These are phyloP conservation scores for Suhomyces wounanorum DNA, from an alignment of 1,139 yeast species.

Conservation along the genomic window DNA sequence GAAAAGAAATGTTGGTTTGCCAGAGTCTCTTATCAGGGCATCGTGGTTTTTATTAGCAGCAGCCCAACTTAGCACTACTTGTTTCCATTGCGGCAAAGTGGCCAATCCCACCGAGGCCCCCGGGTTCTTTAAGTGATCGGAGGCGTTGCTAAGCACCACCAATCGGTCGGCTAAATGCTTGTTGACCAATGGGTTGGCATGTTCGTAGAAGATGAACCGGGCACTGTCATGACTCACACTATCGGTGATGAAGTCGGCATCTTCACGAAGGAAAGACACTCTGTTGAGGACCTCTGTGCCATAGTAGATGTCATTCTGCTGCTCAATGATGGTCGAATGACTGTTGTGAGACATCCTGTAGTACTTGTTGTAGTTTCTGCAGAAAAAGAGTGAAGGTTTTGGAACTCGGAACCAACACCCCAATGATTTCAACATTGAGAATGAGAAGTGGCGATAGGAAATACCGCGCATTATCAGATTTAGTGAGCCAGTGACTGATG, in stretches of 20 bases:
- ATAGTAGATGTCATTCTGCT: slow-evolving; percentile 39
- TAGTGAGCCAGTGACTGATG: background rate
- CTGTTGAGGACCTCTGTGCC: slow-evolving; percentile 69
- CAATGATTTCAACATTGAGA: background rate
- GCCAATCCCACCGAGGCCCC: slow-evolving; percentile 21
- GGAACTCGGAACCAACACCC: background rate
- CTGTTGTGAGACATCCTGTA: slow-evolving; percentile 15
- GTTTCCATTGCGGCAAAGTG: slow-evolving; percentile 26
- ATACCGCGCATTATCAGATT: background rate
- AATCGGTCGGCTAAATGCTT: slow-evolving; percentile 33
- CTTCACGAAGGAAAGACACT: slow-evolving; percentile 75
- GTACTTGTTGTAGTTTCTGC: slow-evolving; percentile 6
- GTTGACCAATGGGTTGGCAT: slow-evolving; percentile 40
- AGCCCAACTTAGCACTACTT: slow-evolving; percentile 28
- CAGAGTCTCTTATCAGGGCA: slow-evolving; percentile 29
- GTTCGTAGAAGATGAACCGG: slow-evolving; percentile 54
- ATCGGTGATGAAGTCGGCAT: slow-evolving; percentile 55
- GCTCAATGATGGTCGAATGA: slow-evolving; percentile 18
- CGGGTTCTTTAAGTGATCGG: slow-evolving; percentile 21
- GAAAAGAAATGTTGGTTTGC: slow-evolving; percentile 55
- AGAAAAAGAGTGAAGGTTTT: background rate
- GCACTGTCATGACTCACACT: slow-evolving; percentile 57
- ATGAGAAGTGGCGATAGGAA: background rate
- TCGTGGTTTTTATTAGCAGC: slow-evolving; percentile 39
- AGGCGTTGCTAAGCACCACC: slow-evolving; percentile 40